phyloP scores from a whole-genome alignment of 2,329 filamentous ascomycete species.

The Nothophoma quercina region DNA sequence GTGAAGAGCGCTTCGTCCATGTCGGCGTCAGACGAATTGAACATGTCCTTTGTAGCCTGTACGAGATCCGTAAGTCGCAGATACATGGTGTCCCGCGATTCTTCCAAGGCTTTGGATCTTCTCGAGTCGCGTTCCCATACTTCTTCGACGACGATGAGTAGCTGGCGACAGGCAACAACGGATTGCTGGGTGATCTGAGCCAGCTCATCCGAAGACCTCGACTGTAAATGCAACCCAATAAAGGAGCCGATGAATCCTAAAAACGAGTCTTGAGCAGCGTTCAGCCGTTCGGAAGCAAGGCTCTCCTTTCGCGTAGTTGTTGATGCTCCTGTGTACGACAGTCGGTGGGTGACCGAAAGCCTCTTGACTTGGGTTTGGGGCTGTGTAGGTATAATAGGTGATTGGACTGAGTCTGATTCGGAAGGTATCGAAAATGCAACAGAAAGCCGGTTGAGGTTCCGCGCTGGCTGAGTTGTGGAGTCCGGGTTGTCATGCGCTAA shows the following conservation, averaged over 20 bases:
- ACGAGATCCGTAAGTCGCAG: conserved; percentile 81
- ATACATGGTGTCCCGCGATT: conserved; percentile 78
- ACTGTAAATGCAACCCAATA: conserved; percentile 91
- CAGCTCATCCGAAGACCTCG: conserved; percentile 86
- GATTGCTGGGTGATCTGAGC: conserved; percentile 83
- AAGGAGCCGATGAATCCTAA: conserved; percentile 91
- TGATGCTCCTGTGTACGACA: conserved; percentile 76
- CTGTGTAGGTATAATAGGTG: conserved; percentile 35
- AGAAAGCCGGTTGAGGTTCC: conserved; percentile 41
- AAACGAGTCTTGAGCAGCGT: conserved; percentile 83
- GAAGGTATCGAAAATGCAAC: conserved; percentile 51
- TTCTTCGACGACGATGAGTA: conserved; percentile 81
- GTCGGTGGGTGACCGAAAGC: conserved; percentile 70
- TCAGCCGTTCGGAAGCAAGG: conserved; percentile 83
- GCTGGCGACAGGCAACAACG: conserved; percentile 78
- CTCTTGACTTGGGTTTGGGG: conserved; percentile 52
- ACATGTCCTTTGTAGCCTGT: conserved; percentile 79
- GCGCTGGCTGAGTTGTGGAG: conserved; percentile 39
- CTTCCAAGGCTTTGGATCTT: conserved; percentile 70
- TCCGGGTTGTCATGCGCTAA: conserved; percentile 38
- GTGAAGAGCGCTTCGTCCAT: conserved; percentile 79
- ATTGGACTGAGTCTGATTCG: conserved; percentile 45
- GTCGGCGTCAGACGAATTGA: conserved; percentile 71
- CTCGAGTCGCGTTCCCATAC: conserved; percentile 80
- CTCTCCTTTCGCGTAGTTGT: conserved; percentile 70